Conservation (phyloP, 345 rosid genomes). For the Bruguiera sexangula region DNA sequence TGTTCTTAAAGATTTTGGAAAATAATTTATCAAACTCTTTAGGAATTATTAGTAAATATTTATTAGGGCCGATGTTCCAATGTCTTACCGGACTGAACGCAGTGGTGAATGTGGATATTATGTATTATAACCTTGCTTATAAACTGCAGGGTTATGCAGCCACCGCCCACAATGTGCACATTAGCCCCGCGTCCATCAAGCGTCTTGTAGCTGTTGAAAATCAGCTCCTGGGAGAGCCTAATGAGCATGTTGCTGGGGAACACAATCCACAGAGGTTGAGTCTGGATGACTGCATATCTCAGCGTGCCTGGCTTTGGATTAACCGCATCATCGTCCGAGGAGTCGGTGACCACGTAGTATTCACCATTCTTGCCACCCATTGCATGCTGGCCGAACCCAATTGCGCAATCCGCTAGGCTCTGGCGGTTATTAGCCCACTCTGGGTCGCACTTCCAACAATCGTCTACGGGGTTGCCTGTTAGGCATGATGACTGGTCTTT, state of each 20-base stretch:
- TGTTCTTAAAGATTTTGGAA: not conserved
- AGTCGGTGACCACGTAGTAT: conserved; percentile 80
- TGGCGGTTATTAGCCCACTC: conserved; percentile 91
- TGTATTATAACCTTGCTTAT: conserved; percentile 83
- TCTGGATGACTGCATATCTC: conserved; percentile 85
- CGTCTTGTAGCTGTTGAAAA: conserved; percentile 91
- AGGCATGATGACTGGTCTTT: conserved; percentile 49
- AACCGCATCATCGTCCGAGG: conserved; percentile 81
- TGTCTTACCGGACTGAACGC: conserved; percentile 65
- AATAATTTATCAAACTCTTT: not conserved
- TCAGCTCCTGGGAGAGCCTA: conserved; percentile 70
- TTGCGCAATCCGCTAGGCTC: conserved; percentile 78
- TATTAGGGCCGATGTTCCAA: not conserved
- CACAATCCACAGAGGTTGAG: conserved; percentile 88
- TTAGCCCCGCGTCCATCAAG: conserved; percentile 94
- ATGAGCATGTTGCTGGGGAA: conserved; percentile 84
- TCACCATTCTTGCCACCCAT: conserved; percentile 85
- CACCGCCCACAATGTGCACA: conserved; percentile 88
- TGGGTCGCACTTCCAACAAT: conserved; percentile 98
- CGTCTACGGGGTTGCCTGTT: conserved; percentile 94
- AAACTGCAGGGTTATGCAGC: conserved; percentile 90
- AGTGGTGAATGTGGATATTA: conserved; percentile 83
- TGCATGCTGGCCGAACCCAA: conserved; percentile 95
- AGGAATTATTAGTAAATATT: too few species aligned
- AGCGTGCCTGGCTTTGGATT: conserved; percentile 83